Evolutionary conservation across 345 rosid species (phyloP), one percentile per base, ranked within the genome.

Genomic region (Rhodamnia rubescens): DNA sequence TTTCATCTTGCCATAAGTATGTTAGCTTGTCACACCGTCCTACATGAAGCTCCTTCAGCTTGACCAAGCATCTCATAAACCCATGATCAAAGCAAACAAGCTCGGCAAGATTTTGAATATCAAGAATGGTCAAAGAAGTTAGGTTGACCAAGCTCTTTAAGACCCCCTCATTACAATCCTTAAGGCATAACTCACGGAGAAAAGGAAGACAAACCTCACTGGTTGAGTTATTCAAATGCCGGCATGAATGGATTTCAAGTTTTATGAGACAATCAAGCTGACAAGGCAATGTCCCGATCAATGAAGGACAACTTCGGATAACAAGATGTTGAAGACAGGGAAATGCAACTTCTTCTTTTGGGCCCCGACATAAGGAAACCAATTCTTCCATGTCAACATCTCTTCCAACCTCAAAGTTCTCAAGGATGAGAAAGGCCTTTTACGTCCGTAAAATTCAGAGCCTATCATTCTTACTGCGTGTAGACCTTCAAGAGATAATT

Each of bases 11-110:
- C 74, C 74, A 61, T 4, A 61, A 14, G 74, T 0, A 15, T 3
- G 5, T 29, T 61, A 61, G 40, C 11, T 15, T 29, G 40, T 29
- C 11, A 61, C 74, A 27, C 0, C 0, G 0, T 29, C 0, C 5
- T 61, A 61, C 29, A 7, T 7, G 11, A 7, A 61, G 74, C 74
- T 61, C 9, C 21, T 0, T 61, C 14, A 61, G 5, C 1, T 61
- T 29, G 21, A 4, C 74, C 42, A 7, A 1, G 5, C 1, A 6
- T 0, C 10, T 29, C 22, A 61, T 15, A 15, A 15, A 29, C 0
- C 1, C 1, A 15, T 15, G 42, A 61, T 61, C 11, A 14, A 61
- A 29, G 74, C 1, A 1, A 15, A 27, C 21, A 3, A 61, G 74
- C 5, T 61, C 5, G 1, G 5, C 20, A 0, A 61, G 2, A 1